Conservation (phyloP, 768 basidiomycete genomes). For the Leccinum subtestaceum region DNA sequence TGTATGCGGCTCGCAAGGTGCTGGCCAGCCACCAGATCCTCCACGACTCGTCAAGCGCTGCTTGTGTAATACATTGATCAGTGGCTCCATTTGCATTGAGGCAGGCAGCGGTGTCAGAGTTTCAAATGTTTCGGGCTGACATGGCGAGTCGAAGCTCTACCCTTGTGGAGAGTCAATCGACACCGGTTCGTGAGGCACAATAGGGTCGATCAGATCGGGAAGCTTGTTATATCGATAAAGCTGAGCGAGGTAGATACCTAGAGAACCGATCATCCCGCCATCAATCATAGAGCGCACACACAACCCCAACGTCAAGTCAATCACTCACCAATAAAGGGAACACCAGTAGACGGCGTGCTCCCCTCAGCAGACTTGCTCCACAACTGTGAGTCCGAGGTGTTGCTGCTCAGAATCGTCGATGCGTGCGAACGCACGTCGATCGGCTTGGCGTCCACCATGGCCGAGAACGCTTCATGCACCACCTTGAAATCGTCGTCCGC, state of each 20-base stretch:
- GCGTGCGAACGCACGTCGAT: constrained; percentile 43
- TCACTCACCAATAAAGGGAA: constrained; percentile 78
- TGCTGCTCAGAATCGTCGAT: constrained; percentile 49
- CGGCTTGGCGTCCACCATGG: constrained; percentile 65
- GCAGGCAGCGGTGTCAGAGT: no score
- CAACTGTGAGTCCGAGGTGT: constrained; percentile 39
- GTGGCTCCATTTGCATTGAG: no score
- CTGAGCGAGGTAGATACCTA: constrained; percentile 77
- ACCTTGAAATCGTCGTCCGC: constrained; percentile 65
- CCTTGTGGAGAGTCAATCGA: no score
- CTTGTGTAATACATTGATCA: no score
- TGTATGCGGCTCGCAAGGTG: no score
- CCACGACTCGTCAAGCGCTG: no score
- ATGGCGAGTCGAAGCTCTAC: no score
- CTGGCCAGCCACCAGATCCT: no score
- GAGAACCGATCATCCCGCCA: constrained; percentile 1
- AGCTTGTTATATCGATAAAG: constrained; percentile 61
- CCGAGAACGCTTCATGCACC: constrained; percentile 62
- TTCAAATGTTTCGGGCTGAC: no score
- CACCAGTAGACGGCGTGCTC: constrained; percentile 54
- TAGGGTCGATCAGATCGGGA: constrained; percentile 83
- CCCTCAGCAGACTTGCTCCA: constrained; percentile 40
- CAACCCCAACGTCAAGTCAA: neutral
- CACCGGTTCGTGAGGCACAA: no score
- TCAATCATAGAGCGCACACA: neutral